Percentiles rank a stretch among this genome's conserved stretches.
phyloP scores from a whole-genome alignment of 495 filamentous ascomycete species.

The Lasiosphaeris hirsuta region DNA sequence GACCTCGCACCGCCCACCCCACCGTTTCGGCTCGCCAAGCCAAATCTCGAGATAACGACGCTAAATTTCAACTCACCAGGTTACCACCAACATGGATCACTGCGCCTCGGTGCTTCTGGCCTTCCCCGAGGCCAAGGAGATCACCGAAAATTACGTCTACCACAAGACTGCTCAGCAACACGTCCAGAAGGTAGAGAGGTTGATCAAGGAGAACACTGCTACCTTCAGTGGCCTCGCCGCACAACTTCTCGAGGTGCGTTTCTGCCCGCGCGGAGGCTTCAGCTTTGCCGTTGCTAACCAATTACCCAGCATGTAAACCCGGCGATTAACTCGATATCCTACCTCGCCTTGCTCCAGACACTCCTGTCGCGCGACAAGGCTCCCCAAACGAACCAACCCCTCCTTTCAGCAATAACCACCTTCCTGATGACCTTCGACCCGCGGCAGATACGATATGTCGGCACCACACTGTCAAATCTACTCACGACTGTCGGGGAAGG shows the following conservation, averaged over 20 bases:
- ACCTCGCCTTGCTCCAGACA: conserved; percentile 37
- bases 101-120: conserved; percentile 35
- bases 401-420: conserved; percentile 34
- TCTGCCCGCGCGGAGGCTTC: neutral
- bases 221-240: conserved; percentile 16
- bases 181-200: conserved; percentile 27
- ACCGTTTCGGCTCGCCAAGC: no score
- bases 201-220: conserved; percentile 30
- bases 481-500: conserved; percentile 26
- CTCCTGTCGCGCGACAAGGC: conserved; percentile 21
- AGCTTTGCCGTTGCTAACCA: conserved; percentile 12
- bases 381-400: conserved; percentile 15
- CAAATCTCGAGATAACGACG: no score
- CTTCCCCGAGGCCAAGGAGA: conserved; percentile 33
- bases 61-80: no score
- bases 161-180: conserved; percentile 31
- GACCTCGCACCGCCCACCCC: no score
- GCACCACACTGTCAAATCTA: conserved; percentile 27
- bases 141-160: conserved; percentile 23
- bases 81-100: conserved; percentile 34
- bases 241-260: conserved; percentile 34
- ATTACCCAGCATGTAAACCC: conserved; percentile 35
- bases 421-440: conserved; percentile 46
- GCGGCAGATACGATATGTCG: conserved; percentile 45
- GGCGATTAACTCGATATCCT: conserved; percentile 40